Evolutionary conservation across 2,329 filamentous ascomycete species (phyloP).

Genomic region (Xylariaceae sp.): DNA sequence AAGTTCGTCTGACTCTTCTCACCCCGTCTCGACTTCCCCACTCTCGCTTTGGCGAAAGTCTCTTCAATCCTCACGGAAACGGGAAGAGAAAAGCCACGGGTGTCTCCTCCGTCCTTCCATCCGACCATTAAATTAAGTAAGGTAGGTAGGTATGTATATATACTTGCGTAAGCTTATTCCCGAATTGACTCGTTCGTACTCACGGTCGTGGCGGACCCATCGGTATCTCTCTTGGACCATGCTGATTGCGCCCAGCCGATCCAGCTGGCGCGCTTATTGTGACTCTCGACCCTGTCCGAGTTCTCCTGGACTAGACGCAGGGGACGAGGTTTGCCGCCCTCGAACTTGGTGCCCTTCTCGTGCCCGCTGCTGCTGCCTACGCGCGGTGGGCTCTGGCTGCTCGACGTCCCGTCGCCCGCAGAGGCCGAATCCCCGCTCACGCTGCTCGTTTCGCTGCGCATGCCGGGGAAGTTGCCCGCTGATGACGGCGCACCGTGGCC

Average conservation of each 20-base stretch:
- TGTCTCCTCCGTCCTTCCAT: neutral
- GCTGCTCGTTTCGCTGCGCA: slow-evolving; percentile 66
- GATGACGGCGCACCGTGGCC: slow-evolving; percentile 33
- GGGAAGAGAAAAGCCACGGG: neutral
- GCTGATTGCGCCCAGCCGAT: slow-evolving; percentile 57
- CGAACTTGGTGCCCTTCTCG: slow-evolving; percentile 62
- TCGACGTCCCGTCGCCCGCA: slow-evolving; percentile 56
- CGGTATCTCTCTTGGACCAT: slow-evolving; percentile 55
- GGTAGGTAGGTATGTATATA: neutral
- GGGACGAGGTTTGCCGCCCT: slow-evolving; percentile 78
- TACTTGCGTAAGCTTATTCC: neutral
- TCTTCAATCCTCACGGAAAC: too few relatives aligned
- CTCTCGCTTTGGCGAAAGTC: too few relatives aligned
- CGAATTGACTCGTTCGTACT: slow-evolving; percentile 7
- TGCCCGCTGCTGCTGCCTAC: slow-evolving; percentile 39
- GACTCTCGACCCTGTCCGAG: slow-evolving; percentile 49
- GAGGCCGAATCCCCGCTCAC: slow-evolving; percentile 70
- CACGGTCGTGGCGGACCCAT: slow-evolving; percentile 16
- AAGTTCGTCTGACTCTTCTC: neutral
- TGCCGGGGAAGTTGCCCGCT: slow-evolving; percentile 70
- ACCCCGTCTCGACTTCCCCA: neutral
- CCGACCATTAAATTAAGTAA: neutral
- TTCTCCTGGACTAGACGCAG: slow-evolving; percentile 86
- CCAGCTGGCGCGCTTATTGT: slow-evolving; percentile 67
- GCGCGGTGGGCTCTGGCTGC: slow-evolving; percentile 56